A percentile compares a stretch with the other conserved stretches of the same genome.
These are phyloP conservation scores for Periconia digitata DNA, from an alignment of 2,329 filamentous ascomycete species.

Conservation along the genomic window DNA sequence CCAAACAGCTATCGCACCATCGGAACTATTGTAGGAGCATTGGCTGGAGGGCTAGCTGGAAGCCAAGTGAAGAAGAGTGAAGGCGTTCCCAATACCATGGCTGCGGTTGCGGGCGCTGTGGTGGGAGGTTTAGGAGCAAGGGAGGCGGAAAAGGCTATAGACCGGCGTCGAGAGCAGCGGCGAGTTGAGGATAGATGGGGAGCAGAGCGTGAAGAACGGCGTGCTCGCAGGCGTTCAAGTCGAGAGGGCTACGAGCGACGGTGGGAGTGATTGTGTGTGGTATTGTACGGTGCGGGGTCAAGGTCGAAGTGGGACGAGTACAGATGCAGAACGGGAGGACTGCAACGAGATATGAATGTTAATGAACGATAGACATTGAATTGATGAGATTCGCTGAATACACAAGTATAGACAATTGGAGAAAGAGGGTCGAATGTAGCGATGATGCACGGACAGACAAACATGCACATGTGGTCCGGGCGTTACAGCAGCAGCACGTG, in stretches of 20 bases:
- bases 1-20: conserved; percentile 25
- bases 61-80: conserved; percentile 31
- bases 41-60: conserved; percentile 37
- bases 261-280: background rate
- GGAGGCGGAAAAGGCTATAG: conserved; percentile 29
- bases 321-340: too few species aligned
- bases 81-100: conserved; percentile 18
- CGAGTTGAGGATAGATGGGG: conserved; percentile 7
- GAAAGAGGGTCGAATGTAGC: too few species aligned
- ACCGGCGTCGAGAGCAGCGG: conserved; percentile 15
- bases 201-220: conserved; percentile 9
- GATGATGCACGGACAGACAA: too few species aligned
- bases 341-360: too few species aligned
- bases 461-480: too few species aligned
- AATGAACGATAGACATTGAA: too few species aligned
- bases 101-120: conserved; percentile 38
- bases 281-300: background rate
- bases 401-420: too few species aligned
- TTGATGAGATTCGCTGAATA: too few species aligned
- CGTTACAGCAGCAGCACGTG: too few species aligned
- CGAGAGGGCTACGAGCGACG: conserved; percentile 1
- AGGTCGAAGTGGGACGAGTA: too few species aligned
- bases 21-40: conserved; percentile 33
- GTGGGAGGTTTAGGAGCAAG: conserved; percentile 36
- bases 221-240: conserved; percentile 2